Evolutionary conservation across 2,329 filamentous ascomycete species (phyloP), one percentile per base, ranked within the genome.

Genomic region (Fusarium newnesense): DNA sequence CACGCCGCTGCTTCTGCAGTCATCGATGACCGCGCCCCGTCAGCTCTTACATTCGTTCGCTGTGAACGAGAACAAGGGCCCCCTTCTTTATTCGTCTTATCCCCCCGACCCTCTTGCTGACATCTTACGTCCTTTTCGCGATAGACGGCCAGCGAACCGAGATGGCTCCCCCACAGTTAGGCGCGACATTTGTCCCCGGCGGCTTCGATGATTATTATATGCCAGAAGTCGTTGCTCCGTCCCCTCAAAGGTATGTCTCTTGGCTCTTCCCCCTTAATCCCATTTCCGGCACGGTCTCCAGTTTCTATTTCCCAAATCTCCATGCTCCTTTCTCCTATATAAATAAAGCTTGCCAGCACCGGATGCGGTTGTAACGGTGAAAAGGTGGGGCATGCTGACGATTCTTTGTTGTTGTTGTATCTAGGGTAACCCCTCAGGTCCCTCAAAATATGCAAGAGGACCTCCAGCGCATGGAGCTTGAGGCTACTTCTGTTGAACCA

Each of bases 381-480:
- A 77, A 75, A 72, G 75, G 80, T 80, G 80, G 80, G 80, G 79
- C 80, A 74, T 74, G 80, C 83, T 83, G 79, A 85, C 82, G 73
- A 73, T 77, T 76, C 77, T 81, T 74, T 76, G 73, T 77, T 76
- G 72, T 76, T 67, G 60, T 74, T 77, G 77, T 80, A 73, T 80
- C 75, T 83, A 97, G 94, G 86, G 91, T 97, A 79, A 97, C 96
- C 91, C 94, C 94, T 81, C 95, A 98, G 87, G 95, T 98, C 75
- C 94, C 96, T 76, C 93, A 96, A 84, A 96, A 97, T 84, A 98
- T 99, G 90, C 95, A 97, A 85, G 92, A 97, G 79, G 96, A 94
- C 83, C 89, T 99, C 75, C 93, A 96, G 79, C 92, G 95, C 82
- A 90, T 99, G 85, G 95, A 98, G 87, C 88, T 95, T 69, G 92